A percentile compares a stretch with the other conserved stretches of the same genome.
Conservation (phyloP, 345 rosid species). For the Kandelia obovata region DNA sequence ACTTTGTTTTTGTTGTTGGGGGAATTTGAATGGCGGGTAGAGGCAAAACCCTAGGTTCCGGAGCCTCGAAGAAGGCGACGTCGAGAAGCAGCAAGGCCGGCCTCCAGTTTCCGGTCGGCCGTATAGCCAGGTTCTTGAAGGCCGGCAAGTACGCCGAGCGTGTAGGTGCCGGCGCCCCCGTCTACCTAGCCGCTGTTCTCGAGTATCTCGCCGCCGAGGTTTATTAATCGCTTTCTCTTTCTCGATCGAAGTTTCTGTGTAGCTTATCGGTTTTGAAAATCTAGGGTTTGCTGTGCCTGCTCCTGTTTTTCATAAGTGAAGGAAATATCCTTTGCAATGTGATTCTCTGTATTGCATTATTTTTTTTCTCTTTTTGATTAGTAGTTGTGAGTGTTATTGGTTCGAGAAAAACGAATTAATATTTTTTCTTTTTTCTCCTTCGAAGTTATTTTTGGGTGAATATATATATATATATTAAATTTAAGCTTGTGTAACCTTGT, state of each 20-base stretch:
- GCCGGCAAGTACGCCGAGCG: conserved; percentile 97
- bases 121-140: conserved; percentile 89
- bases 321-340: neutral
- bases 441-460: too few relatives aligned
- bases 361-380: neutral
- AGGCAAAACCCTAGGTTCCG: conserved; percentile 85
- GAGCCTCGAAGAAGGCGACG: conserved; percentile 80
- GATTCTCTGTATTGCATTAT: neutral
- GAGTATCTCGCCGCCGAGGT: conserved; percentile 95
- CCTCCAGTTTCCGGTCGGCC: conserved; percentile 90
- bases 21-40: conserved; percentile 67
- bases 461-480: too few relatives aligned
- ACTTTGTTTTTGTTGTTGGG: neutral
- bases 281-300: neutral
- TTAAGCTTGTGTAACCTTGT: too few relatives aligned
- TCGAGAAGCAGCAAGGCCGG: conserved; percentile 99
- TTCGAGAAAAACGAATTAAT: too few relatives aligned
- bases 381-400: too few relatives aligned
- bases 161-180: conserved; percentile 95
- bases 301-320: neutral
- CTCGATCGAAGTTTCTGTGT: neutral
- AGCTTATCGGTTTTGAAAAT: neutral
- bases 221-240: neutral
- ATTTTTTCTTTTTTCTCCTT: too few relatives aligned
- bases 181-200: conserved; percentile 91